Evolutionary conservation across 305 asterid genomes (phyloP).

Genomic region (Fraxinus xanthoxyloides): DNA sequence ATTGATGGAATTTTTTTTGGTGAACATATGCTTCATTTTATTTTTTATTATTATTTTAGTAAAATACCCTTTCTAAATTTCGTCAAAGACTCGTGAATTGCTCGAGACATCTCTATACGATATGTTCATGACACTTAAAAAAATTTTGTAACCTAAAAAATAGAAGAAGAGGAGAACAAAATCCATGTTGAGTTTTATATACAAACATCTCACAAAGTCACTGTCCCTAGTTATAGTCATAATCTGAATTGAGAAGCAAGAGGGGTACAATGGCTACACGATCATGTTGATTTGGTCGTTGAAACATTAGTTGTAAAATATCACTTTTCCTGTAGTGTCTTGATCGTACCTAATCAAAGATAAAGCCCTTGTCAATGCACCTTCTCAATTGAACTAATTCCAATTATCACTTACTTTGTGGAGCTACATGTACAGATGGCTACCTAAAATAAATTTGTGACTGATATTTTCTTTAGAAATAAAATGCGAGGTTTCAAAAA

Average conservation of each 20-base stretch:
- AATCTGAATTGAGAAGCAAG: background rate
- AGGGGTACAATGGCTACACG: background rate
- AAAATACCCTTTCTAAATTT: background rate
- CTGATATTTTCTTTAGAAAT: background rate
- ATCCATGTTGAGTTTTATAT: background rate
- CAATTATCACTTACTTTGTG: background rate
- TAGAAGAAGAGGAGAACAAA: background rate
- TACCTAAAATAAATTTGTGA: background rate
- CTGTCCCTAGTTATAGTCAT: background rate
- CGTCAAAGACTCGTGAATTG: background rate
- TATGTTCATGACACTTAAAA: background rate
- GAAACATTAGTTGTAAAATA: too few relatives aligned
- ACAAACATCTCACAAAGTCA: background rate
- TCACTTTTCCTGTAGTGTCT: too few relatives aligned
- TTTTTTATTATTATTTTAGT: too few relatives aligned
- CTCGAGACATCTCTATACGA: background rate
- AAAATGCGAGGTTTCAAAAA: background rate
- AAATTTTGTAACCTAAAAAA: background rate
- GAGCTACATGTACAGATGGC: background rate
- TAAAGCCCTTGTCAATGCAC: background rate
- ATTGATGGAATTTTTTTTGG: too few relatives aligned
- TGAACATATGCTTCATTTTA: too few relatives aligned
- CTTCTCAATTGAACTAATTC: background rate
- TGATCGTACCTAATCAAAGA: background rate
- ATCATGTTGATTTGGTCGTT: too few relatives aligned